Evolutionary conservation across 306 rosid species (phyloP).

Genomic region (Lupinus albus): DNA sequence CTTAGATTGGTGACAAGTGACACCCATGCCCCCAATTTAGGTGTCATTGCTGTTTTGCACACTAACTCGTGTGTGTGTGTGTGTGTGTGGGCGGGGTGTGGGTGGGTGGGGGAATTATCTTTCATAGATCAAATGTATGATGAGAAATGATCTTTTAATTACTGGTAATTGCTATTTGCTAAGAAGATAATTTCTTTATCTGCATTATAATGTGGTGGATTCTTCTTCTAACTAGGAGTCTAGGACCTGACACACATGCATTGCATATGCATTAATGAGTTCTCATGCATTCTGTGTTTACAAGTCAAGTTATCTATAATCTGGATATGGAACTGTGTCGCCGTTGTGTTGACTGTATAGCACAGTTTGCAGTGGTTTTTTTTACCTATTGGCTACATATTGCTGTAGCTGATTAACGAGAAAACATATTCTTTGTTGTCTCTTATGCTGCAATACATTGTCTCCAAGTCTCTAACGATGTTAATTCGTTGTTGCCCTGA

Average conservation of each 20-base stretch:
- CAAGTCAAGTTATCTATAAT: constrained; percentile 14
- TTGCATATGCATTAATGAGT: constrained; percentile 6
- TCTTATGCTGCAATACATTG: neutral
- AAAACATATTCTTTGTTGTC: constrained; percentile 15
- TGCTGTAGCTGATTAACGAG: constrained; percentile 28
- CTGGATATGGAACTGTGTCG: constrained; percentile 9
- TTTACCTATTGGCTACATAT: constrained; percentile 15
- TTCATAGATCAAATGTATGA: constrained; percentile 7
- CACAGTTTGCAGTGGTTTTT: neutral
- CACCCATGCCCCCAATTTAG: neutral
- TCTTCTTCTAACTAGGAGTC: neutral
- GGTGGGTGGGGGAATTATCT: neutral
- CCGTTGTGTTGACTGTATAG: neutral
- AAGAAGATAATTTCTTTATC: neutral
- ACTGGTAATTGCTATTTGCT: neutral
- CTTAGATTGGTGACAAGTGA: neutral
- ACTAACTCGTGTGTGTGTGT: neutral
- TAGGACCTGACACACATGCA: constrained; percentile 1
- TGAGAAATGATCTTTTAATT: neutral
- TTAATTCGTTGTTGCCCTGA: constrained; percentile 36
- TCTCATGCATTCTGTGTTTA: constrained; percentile 4
- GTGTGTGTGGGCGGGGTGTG: constrained; percentile 1
- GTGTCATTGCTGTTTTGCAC: neutral
- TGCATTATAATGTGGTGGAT: constrained; percentile 10
- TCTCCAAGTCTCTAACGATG: neutral